These are phyloP conservation scores for Aspergillus viridinutans DNA, from an alignment of 2,329 filamentous ascomycete species.

Conservation along the genomic window DNA sequence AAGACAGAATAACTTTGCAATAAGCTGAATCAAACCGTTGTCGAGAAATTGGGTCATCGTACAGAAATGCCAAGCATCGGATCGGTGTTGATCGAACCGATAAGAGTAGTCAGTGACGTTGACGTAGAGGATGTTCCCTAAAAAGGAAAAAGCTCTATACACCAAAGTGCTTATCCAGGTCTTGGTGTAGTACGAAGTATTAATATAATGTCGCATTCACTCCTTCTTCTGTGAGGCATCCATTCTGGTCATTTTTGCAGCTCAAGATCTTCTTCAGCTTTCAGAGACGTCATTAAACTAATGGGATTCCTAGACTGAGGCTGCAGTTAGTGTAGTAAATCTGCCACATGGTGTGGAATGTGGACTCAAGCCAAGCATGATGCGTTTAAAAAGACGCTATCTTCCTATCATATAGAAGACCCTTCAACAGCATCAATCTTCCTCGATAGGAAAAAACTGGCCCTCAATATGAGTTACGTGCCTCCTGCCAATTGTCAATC, in stretches of 20 bases:
- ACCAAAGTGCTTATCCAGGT: background rate
- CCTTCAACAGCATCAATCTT: background rate
- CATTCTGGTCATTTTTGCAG: background rate
- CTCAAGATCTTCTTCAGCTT: background rate
- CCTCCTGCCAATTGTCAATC: constrained; percentile 10
- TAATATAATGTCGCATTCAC: background rate
- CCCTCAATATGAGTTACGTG: background rate
- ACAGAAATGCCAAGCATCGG: background rate
- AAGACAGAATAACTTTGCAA: background rate
- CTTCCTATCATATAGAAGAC: background rate
- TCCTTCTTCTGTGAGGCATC: background rate
- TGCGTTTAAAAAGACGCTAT: background rate
- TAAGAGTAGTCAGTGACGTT: background rate
- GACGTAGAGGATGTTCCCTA: background rate
- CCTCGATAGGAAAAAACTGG: background rate
- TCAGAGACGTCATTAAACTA: background rate
- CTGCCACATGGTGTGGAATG: too few relatives aligned
- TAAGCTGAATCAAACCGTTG: background rate
- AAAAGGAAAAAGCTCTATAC: too few relatives aligned
- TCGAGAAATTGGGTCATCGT: too few relatives aligned
- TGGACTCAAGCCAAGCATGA: too few relatives aligned
- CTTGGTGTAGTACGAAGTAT: background rate
- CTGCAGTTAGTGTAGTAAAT: too few relatives aligned
- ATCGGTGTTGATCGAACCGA: background rate
- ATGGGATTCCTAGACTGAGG: too few relatives aligned